Percentiles rank a stretch among this genome's conserved stretches.
phyloP scores from a whole-genome alignment of 2,329 filamentous ascomycete species.

The Pseudogymnoascus sp. region DNA sequence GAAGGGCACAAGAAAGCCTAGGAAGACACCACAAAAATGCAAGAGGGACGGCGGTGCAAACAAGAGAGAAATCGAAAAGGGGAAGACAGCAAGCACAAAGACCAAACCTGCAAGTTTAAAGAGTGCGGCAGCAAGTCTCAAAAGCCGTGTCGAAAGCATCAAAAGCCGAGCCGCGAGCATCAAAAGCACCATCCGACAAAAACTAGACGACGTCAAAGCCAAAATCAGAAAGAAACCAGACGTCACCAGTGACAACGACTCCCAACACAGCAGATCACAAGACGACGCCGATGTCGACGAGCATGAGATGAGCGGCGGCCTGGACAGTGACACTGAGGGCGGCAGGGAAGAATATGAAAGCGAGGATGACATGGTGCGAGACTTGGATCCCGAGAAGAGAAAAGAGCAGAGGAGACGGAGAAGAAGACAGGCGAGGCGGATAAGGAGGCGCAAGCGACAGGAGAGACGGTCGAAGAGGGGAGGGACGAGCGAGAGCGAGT shows the following conservation, averaged over 20 bases:
- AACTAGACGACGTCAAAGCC: background rate
- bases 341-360: background rate
- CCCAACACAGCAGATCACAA: background rate
- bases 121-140: background rate
- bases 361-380: background rate
- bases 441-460: background rate
- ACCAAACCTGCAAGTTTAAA: background rate
- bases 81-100: background rate
- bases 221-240: background rate
- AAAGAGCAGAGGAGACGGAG: background rate
- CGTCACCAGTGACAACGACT: background rate
- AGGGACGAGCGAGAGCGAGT: background rate
- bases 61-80: background rate
- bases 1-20: background rate
- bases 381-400: background rate
- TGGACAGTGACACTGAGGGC: background rate
- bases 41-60: background rate
- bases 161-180: background rate
- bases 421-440: background rate
- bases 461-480: background rate
- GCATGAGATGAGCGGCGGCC: background rate
- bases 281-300: background rate
- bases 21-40: background rate
- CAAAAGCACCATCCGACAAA: background rate
- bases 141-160: background rate